Evolutionary conservation across 371 early-diverging fungal species (phyloP).

Genomic region (Mucor circinelloides): DNA sequence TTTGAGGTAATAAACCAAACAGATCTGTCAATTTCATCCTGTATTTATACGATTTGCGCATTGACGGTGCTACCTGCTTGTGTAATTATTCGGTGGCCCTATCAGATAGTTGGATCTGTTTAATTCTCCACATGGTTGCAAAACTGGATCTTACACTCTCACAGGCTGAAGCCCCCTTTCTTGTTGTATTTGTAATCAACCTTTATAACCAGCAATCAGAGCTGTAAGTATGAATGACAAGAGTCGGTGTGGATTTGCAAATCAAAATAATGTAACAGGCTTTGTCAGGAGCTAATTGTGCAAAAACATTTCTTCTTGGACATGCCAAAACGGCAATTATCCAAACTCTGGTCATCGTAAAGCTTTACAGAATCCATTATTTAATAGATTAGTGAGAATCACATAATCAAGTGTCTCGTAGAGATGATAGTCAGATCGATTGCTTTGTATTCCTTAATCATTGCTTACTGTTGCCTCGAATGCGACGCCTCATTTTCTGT

Average conservation of each 20-base stretch:
- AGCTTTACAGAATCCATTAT: background rate
- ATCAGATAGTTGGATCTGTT: background rate
- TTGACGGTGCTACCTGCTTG: background rate
- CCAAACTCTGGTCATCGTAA: background rate
- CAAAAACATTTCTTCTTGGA: background rate
- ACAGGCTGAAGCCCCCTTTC: background rate
- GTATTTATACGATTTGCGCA: background rate
- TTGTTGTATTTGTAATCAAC: background rate
- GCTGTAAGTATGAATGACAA: too few relatives aligned
- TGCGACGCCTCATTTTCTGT: too few relatives aligned
- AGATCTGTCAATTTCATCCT: background rate
- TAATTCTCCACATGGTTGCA: too few relatives aligned
- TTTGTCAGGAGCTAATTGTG: too few relatives aligned
- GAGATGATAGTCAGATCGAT: too few relatives aligned
- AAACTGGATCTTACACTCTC: background rate
- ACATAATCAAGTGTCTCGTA: background rate
- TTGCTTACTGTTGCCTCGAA: too few relatives aligned
- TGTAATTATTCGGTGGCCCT: background rate
- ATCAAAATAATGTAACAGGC: too few relatives aligned
- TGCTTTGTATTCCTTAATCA: too few relatives aligned
- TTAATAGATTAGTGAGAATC: background rate
- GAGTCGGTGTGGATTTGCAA: too few relatives aligned
- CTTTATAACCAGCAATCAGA: too few relatives aligned
- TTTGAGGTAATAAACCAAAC: background rate
- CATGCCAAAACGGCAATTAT: background rate